Percentiles rank a stretch among this genome's conserved stretches.
These are phyloP conservation scores for Calendula officinalis DNA, from an alignment of 129 eudicot species.

Conservation along the genomic window DNA sequence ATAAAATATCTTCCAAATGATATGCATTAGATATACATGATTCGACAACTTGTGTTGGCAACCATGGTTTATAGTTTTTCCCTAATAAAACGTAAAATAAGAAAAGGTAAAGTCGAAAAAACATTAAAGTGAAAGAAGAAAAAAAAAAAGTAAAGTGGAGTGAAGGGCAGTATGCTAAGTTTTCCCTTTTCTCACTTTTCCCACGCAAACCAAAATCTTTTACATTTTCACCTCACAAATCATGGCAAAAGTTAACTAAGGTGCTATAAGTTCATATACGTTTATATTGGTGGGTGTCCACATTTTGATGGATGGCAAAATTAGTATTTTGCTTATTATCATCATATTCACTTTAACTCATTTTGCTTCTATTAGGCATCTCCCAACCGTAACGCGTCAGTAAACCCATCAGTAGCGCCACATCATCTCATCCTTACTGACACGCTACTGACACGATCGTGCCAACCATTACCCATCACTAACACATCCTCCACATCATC, in stretches of 20 bases:
- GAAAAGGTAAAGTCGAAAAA: neutral
- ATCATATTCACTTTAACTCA: neutral
- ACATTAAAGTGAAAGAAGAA: neutral
- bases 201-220: conserved; percentile 15
- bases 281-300: conserved; percentile 16
- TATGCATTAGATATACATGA: too few relatives aligned
- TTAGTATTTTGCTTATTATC: neutral
- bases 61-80: neutral
- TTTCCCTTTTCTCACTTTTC: conserved; percentile 25
- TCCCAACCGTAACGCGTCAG: too few relatives aligned
- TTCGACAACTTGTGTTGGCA: neutral
- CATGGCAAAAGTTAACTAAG: conserved; percentile 6
- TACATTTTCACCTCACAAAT: conserved; percentile 25
- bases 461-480: too few relatives aligned
- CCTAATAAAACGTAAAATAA: neutral
- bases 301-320: conserved; percentile 12
- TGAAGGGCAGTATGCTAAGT: conserved; percentile 21
- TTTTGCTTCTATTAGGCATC: neutral
- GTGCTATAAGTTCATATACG: neutral
- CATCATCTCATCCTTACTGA: too few relatives aligned
- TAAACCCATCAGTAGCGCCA: too few relatives aligned
- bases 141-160: neutral
- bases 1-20: too few relatives aligned
- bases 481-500: too few relatives aligned
- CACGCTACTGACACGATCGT: too few relatives aligned